These are phyloP conservation scores for Ophiorrhiza pumila DNA, from an alignment of 257 asterid species.

Conservation along the genomic window DNA sequence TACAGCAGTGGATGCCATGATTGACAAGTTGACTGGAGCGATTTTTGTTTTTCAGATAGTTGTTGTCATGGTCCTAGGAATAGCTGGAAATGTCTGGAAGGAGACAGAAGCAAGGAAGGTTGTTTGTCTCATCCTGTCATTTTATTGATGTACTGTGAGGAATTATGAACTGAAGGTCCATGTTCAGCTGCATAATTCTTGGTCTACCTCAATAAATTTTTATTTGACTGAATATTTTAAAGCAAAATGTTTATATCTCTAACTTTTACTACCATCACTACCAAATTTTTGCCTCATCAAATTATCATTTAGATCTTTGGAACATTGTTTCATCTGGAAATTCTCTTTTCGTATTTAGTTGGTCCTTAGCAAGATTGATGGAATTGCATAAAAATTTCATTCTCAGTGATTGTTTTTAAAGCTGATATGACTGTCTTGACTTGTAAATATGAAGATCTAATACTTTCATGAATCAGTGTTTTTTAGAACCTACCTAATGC, in stretches of 20 bases:
- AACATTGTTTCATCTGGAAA: neutral
- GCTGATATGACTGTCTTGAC: neutral
- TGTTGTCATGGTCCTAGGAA: constrained; percentile 92
- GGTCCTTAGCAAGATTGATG: neutral
- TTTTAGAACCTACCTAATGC: neutral
- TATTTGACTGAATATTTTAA: neutral
- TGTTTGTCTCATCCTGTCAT: constrained; percentile 16
- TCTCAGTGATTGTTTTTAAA: neutral
- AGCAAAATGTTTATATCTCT: neutral
- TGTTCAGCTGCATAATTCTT: constrained; percentile 1
- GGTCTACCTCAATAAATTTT: neutral
- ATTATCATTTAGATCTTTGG: neutral
- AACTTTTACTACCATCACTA: neutral
- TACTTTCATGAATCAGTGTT: neutral
- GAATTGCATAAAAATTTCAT: neutral
- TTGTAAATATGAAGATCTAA: neutral
- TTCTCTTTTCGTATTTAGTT: constrained; percentile 2
- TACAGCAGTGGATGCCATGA: constrained; percentile 98
- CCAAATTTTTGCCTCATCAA: neutral
- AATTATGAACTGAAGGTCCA: constrained; percentile 1
- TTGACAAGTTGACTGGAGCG: constrained; percentile 98
- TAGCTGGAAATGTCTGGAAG: constrained; percentile 97
- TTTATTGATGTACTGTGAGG: neutral
- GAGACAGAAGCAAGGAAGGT: constrained; percentile 98
- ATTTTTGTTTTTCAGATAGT: constrained; percentile 93